phyloP scores from a whole-genome alignment of 257 asterid species.

The Solanum lycopersicoides region DNA sequence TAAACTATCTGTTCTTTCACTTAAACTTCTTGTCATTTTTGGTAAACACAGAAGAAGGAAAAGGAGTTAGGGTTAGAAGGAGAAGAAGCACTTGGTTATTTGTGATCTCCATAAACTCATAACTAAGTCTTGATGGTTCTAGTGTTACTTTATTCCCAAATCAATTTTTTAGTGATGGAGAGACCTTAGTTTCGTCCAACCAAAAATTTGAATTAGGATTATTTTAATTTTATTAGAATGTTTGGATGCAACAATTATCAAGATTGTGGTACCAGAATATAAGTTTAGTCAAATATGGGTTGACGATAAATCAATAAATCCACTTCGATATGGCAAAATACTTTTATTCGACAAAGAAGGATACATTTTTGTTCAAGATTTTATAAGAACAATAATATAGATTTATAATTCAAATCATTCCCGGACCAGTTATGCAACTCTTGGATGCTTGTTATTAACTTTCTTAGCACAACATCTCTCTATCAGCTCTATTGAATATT shows the following conservation, averaged over 20 bases:
- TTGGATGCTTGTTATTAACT: conserved; percentile 2
- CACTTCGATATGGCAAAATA: neutral
- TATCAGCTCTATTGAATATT: no score
- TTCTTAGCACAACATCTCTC: no score
- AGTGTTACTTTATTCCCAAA: conserved; percentile 8
- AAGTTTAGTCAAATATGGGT: conserved; percentile 11
- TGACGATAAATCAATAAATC: conserved; percentile 12
- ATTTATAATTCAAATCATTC: neutral
- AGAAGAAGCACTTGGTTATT: neutral
- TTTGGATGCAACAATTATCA: neutral
- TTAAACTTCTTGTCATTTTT: neutral
- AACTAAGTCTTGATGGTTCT: neutral
- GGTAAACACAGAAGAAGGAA: neutral
- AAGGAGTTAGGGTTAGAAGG: no score
- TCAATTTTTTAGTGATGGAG: conserved; percentile 9
- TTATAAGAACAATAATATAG: neutral
- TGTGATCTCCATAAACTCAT: neutral
- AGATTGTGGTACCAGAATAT: neutral
- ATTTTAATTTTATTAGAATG: neutral
- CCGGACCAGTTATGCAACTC: conserved; percentile 10
- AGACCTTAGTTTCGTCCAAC: conserved; percentile 12
- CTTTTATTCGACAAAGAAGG: conserved; percentile 4
- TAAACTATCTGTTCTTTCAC: neutral
- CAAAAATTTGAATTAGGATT: conserved; percentile 14
- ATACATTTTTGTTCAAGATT: neutral